These are phyloP conservation scores for Pleurotus salmoneostramineus DNA, from an alignment of 768 basidiomycete species.

Conservation along the genomic window DNA sequence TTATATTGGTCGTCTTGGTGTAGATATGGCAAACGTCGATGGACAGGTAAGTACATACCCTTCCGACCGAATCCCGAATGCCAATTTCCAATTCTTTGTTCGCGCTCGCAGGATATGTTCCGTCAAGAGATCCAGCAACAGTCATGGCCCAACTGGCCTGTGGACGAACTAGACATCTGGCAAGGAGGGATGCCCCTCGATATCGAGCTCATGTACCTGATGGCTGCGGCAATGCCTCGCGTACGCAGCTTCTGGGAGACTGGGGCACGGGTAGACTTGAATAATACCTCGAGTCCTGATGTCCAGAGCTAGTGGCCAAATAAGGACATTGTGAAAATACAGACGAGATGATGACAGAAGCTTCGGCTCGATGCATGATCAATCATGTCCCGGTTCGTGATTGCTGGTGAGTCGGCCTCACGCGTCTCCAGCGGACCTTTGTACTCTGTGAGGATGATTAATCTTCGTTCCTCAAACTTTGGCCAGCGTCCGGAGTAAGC, in stretches of 20 bases:
- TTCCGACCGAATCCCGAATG: background rate
- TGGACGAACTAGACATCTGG: slow-evolving; percentile 33
- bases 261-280: slow-evolving; percentile 21
- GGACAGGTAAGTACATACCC: slow-evolving; percentile 8
- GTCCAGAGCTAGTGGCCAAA: background rate
- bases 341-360: background rate
- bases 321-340: background rate
- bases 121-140: slow-evolving; percentile 21
- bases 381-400: background rate
- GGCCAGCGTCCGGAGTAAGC: background rate
- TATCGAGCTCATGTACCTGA: slow-evolving; percentile 22
- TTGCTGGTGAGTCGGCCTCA: background rate
- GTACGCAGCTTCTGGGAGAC: slow-evolving; percentile 27
- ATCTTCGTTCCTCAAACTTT: background rate
- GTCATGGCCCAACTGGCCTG: slow-evolving; percentile 27
- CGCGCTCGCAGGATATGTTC: slow-evolving; percentile 19
- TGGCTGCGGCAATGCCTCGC: slow-evolving; percentile 29
- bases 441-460: background rate
- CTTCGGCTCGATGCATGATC: background rate
- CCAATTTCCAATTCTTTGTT: slow-evolving; percentile 1
- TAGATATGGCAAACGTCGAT: background rate
- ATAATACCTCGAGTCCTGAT: background rate
- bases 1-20: slow-evolving; percentile 21
- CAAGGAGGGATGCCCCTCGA: slow-evolving; percentile 28
- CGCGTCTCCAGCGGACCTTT: background rate